Base-by-base conservation (phyloP, 164 flowering plant genomes). In the Aristolochia contorta region DNA sequence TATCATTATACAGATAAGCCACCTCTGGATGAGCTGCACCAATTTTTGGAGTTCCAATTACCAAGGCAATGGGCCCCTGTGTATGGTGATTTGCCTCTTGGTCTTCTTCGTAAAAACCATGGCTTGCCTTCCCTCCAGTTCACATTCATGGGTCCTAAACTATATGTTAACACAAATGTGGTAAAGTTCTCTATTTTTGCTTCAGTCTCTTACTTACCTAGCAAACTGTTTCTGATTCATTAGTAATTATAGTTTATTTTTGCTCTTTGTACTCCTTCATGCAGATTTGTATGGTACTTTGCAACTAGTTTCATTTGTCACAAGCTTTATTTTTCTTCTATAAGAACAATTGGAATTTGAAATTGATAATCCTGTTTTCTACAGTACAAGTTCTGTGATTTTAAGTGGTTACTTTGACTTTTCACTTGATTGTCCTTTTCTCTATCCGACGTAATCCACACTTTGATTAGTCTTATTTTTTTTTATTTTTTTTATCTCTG, bases 11-110 rank as follows among this genome's bases (percentile, higher is more conserved):
- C 90, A 92, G 98, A 86, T 72, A 92, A 84, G 71, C 98, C 98
- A 41, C 89, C 79, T 16, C 71, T 82, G 61, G 96, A 87, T 67
- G 96, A 92, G 60, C 86, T 92, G 19, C 77, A 71, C 46, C 88
- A 84, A 56, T 92, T 92, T 75, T 77, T 89, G 23, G 96, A 92
- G 64, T 89, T 84, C 64, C 96, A 92, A 60, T 68, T 92, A 58
- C 95, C 96, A 46, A 79, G 96, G 64, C 96, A 89, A 60, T 92
- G 98, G 98, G 93, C 96, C 70, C 98, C 98, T 0, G 76, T 76
- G 46, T 92, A 77, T 67, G 77, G 80, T 23, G 96, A 92, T 69
- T 83, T 86, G 33, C 91, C 94, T 48, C 87, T 89, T 56, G 79
- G 80, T 56, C 87, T 68, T 64, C 78, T 69, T 25, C 78, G 71